phyloP scores from a whole-genome alignment of 2,329 filamentous ascomycete species.

The Sporothrix inflata region DNA sequence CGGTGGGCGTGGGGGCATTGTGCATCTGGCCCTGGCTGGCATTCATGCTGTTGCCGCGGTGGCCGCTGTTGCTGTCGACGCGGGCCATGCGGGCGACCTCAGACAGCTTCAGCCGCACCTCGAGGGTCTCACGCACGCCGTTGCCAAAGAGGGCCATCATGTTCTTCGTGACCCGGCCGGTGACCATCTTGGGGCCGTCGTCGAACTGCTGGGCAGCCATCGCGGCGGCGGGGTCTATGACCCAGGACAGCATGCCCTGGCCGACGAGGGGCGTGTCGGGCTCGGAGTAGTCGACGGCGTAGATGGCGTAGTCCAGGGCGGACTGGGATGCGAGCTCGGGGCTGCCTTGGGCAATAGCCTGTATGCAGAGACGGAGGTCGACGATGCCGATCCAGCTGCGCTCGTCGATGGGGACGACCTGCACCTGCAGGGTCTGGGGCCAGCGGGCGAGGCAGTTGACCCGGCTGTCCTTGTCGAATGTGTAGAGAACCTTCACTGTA shows the following conservation, averaged over 20 bases:
- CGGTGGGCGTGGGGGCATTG: conserved; percentile 55
- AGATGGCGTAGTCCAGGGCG: conserved; percentile 89
- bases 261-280: conserved; percentile 90
- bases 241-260: conserved; percentile 91
- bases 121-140: conserved; percentile 82
- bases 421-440: conserved; percentile 77
- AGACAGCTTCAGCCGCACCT: conserved; percentile 87
- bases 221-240: conserved; percentile 54
- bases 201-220: conserved; percentile 51
- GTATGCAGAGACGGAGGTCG: conserved; percentile 83
- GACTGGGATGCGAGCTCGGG: conserved; percentile 78
- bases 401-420: conserved; percentile 80
- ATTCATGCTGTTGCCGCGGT: conserved; percentile 17
- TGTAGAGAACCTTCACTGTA: conserved; percentile 94
- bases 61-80: conserved; percentile 36
- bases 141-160: conserved; percentile 81
- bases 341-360: conserved; percentile 76
- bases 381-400: conserved; percentile 81
- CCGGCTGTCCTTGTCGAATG: conserved; percentile 86
- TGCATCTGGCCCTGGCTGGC: conserved; percentile 19
- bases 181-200: conserved; percentile 66
- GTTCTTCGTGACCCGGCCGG: conserved; percentile 87
- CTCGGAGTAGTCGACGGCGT: conserved; percentile 96
- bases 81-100: conserved; percentile 66
- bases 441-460: conserved; percentile 87